Conservation (phyloP, 805 yeast genomes). For the Cyberlindnera galapagoensis region DNA sequence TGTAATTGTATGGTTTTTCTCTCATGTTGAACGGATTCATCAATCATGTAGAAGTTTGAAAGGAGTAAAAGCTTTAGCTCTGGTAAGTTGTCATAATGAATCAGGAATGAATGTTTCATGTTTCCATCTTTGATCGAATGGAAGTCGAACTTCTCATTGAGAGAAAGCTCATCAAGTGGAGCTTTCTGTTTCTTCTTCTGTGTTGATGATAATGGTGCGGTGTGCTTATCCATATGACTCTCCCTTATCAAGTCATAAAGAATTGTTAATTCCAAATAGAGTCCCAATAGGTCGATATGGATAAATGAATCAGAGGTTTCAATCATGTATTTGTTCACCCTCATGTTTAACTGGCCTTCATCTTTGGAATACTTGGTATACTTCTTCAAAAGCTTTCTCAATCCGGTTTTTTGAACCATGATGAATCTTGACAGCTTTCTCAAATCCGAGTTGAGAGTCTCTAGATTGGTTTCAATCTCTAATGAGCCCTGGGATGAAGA, state of each 20-base stretch:
- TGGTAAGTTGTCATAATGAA: conserved; percentile 53
- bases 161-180: conserved; percentile 14
- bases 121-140: conserved; percentile 30
- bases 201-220: neutral
- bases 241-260: conserved; percentile 43
- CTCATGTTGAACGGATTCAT: conserved; percentile 16
- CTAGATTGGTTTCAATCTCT: conserved; percentile 31
- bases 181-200: conserved; percentile 12
- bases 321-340: conserved; percentile 28
- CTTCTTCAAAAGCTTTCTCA: conserved; percentile 69
- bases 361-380: conserved; percentile 40
- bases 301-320: conserved; percentile 50
- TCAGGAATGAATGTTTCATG: conserved; percentile 38
- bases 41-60: conserved; percentile 29
- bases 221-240: conserved; percentile 2
- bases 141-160: conserved; percentile 30
- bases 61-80: conserved; percentile 45
- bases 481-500: conserved; percentile 2
- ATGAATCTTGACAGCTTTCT: conserved; percentile 67
- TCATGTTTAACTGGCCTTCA: conserved; percentile 22
- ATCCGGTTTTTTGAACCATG: conserved; percentile 65
- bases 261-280: conserved; percentile 53
- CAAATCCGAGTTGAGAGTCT: conserved; percentile 40
- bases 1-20: conserved; percentile 14
- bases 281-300: conserved; percentile 50